Evolutionary conservation across 1,139 yeast genomes (phyloP).

Genomic region (Dujonia santamariae): DNA sequence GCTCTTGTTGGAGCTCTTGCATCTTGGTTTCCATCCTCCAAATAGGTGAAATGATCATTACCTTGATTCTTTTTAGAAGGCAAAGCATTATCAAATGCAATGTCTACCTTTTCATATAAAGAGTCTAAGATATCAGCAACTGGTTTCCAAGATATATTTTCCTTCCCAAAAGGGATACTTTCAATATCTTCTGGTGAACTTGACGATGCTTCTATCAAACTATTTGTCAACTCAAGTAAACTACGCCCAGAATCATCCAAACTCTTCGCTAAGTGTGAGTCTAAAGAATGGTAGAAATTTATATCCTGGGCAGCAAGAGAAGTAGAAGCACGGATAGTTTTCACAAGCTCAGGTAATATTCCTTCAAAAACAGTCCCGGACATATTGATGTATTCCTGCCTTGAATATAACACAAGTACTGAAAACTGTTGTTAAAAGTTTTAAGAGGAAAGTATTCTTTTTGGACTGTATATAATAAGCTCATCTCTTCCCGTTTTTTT

Average conservation of each 20-base stretch:
- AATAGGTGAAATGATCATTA: conserved; percentile 35
- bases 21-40: conserved; percentile 40
- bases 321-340: conserved; percentile 65
- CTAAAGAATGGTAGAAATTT: conserved; percentile 69
- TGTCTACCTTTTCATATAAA: conserved; percentile 68
- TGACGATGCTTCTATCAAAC: conserved; percentile 31
- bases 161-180: conserved; percentile 35
- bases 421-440: not conserved
- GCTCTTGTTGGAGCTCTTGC: conserved; percentile 26
- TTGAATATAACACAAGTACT: not conserved
- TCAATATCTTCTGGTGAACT: conserved; percentile 33
- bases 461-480: conserved; percentile 5
- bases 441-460: not conserved
- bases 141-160: conserved; percentile 52
- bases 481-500: conserved; percentile 4
- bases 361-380: conserved; percentile 16
- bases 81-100: conserved; percentile 48
- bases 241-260: conserved; percentile 42
- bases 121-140: conserved; percentile 64
- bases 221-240: conserved; percentile 53
- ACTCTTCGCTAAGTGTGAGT: conserved; percentile 41
- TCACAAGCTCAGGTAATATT: conserved; percentile 43
- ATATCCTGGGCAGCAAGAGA: conserved; percentile 80
- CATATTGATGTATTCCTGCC: conserved; percentile 4
- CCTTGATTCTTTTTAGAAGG: conserved; percentile 13